Evolutionary conservation across 2,329 filamentous ascomycete genomes (phyloP), one percentile per base, ranked within the genome.

Genomic region (Dryadomyces quercus-mongolicae): DNA sequence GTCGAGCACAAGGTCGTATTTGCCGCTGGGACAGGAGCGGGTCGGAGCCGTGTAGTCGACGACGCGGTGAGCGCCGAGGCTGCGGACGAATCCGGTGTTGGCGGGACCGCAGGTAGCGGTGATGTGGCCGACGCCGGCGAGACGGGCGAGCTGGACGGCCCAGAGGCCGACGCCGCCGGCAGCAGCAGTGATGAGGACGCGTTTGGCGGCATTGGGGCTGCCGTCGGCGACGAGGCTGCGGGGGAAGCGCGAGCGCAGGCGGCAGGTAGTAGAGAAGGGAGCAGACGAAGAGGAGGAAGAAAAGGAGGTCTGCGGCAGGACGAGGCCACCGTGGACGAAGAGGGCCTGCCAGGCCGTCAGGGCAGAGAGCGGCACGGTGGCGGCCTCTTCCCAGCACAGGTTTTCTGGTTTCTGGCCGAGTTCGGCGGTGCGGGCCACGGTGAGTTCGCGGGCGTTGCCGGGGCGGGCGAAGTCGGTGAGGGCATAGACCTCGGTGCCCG

Each of bases 401-500:
- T 51, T 56, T n/a, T 57, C 46, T 1, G 61, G 62, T 47, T 59
- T 62, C 45, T 51, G 44, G 9, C 57, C 56, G 31, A 63, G 45
- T 52, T 63, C 60, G 4, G 34, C 9, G 25, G 59, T 59, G 36
- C 44, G 54, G 4, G 56, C 60, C 1, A 60, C 22, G 18, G 58
- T 53, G 48, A 55, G 59, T 10, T 59, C 54, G 36, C 58, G 54
- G 3, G 61, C 58, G 52, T 56, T 58, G 10, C 65, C 64, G 7
- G 54, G 54, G 22, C 62, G 59, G 13, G 51, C 43, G 22, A 63
- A 60, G 38, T 46, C 51, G 2, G 62, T 64, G 54, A 60, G 57
- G 18, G 62, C 63, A 57, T 64, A 68, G 34, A 68, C 60, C 44
- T 63, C 60, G 9, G 61, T 58, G 31, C 65, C 65, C 2, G 60